Evolutionary conservation across 2,329 filamentous ascomycete species (phyloP).

Genomic region (Claviceps sp.): DNA sequence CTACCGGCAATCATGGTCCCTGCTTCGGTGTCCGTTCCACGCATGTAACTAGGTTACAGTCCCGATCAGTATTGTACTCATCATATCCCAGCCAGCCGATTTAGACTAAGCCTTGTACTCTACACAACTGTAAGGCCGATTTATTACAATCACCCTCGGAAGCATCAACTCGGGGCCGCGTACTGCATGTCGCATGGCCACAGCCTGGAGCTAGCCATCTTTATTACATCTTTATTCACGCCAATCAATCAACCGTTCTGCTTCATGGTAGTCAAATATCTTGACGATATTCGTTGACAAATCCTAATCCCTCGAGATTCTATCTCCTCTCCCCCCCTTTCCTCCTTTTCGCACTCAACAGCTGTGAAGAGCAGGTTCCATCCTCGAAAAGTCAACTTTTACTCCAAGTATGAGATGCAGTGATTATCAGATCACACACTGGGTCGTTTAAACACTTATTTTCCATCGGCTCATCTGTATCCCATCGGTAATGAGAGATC

Average conservation of each 20-base stretch:
- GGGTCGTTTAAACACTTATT: background rate
- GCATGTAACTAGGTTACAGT: background rate
- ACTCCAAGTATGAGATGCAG: background rate
- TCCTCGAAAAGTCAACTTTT: background rate
- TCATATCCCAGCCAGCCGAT: background rate
- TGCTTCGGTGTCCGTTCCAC: background rate
- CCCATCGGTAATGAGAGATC: background rate
- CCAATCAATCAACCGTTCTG: background rate
- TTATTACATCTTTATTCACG: background rate
- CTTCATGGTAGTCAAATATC: background rate
- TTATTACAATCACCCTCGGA: background rate
- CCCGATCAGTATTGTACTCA: background rate
- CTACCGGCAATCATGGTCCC: background rate
- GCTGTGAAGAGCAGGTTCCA: background rate
- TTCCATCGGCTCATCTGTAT: background rate
- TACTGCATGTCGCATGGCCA: background rate
- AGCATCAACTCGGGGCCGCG: background rate
- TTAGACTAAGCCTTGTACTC: background rate
- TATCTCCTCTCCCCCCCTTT: no score
- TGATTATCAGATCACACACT: background rate
- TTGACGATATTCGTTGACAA: background rate
- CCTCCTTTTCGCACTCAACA: background rate
- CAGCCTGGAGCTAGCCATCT: background rate
- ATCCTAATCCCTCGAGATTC: background rate
- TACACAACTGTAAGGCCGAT: slow-evolving; percentile 2